A percentile compares a stretch with the other conserved stretches of the same genome.
These are phyloP conservation scores for Capillidium heterosporum DNA, from an alignment of 371 early-diverging fungal genomes.

Conservation along the genomic window DNA sequence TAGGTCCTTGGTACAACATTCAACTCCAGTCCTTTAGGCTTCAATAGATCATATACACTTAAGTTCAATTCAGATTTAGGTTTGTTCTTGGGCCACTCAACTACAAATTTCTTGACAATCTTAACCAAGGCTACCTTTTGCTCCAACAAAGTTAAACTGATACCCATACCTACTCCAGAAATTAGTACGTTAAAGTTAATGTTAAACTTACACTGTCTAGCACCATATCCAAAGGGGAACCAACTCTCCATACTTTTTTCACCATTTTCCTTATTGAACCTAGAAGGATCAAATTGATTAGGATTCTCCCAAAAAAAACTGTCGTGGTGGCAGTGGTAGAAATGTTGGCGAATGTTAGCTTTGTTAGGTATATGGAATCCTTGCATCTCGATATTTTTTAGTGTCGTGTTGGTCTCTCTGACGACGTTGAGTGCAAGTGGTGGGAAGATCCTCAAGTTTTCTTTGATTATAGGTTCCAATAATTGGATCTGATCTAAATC, in stretches of 20 bases:
- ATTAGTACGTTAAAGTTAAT: no score
- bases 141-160: no score
- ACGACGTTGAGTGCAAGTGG: not conserved
- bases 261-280: not conserved
- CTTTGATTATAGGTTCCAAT: not conserved
- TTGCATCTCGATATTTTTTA: not conserved
- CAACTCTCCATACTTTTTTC: not conserved
- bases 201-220: not conserved
- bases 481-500: not conserved
- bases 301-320: slow-evolving; percentile 1
- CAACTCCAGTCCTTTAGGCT: no score
- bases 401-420: not conserved
- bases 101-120: no score
- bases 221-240: not conserved
- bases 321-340: not conserved
- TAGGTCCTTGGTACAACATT: no score
- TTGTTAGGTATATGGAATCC: not conserved
- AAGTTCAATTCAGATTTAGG: no score
- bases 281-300: slow-evolving; percentile 2
- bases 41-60: no score
- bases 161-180: no score
- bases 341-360: not conserved
- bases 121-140: no score
- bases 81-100: no score
- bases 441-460: not conserved